Conservation (phyloP, 2,329 filamentous ascomycete species). For the Hypocrella siamensis region DNA sequence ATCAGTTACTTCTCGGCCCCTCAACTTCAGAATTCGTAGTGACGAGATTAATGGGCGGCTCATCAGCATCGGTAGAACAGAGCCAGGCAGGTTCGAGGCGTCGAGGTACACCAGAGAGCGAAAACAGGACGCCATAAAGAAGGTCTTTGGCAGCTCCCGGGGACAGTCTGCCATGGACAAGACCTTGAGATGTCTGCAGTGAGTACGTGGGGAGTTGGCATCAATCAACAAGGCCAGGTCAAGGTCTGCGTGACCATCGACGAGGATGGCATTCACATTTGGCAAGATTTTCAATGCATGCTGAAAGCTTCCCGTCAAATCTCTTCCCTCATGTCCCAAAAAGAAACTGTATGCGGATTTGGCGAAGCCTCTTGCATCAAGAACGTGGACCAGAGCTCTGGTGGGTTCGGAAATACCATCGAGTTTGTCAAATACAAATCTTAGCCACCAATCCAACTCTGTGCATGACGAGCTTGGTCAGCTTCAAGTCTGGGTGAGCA, state of each 20-base stretch:
- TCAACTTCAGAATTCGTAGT: constrained; percentile 36
- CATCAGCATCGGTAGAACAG: constrained; percentile 20
- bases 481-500: neutral
- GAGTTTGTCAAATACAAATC: constrained; percentile 27
- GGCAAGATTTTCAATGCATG: constrained; percentile 24
- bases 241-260: constrained; percentile 30
- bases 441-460: constrained; percentile 34
- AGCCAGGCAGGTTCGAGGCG: constrained; percentile 31
- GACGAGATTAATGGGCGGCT: constrained; percentile 22
- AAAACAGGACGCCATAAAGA: constrained; percentile 23
- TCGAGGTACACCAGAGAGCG: constrained; percentile 34
- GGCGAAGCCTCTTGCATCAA: constrained; percentile 32
- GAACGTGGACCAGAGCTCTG: constrained; percentile 24
- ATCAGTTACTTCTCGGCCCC: constrained; percentile 30
- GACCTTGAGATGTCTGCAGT: constrained; percentile 12
- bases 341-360: constrained; percentile 23
- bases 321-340: constrained; percentile 19
- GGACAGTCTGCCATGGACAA: constrained; percentile 29
- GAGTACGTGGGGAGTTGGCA: constrained; percentile 2
- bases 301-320: constrained; percentile 21
- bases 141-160: constrained; percentile 20
- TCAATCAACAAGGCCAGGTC: constrained; percentile 22
- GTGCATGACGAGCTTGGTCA: neutral
- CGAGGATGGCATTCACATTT: constrained; percentile 26
- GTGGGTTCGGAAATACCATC: constrained; percentile 18